Conservation (phyloP, 768 basidiomycete genomes). For the Heimioporus sp. region DNA sequence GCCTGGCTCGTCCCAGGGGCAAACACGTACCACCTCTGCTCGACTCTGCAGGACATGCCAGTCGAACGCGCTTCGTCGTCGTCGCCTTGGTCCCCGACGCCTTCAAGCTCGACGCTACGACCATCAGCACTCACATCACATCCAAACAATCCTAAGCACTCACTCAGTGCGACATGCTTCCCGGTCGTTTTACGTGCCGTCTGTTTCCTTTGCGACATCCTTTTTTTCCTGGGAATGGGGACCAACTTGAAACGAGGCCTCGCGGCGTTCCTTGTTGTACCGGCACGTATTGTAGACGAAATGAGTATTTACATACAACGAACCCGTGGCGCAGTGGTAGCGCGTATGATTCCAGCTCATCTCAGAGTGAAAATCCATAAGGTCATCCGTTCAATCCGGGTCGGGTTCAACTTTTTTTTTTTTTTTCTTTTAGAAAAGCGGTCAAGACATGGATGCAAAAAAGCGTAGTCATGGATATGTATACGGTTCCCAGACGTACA, state of each 20-base stretch:
- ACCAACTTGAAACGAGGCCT: no score
- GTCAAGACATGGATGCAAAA: slow-evolving; percentile 1
- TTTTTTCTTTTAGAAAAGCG: not conserved
- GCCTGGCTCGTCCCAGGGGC: no score
- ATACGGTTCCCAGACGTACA: slow-evolving; percentile 6
- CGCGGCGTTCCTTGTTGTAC: no score
- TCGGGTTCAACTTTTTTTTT: slow-evolving; percentile 35
- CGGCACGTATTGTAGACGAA: no score
- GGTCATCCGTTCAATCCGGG: slow-evolving; percentile 49
- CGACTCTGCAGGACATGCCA: no score
- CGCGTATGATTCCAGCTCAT: slow-evolving; percentile 38
- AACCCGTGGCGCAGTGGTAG: slow-evolving; percentile 41
- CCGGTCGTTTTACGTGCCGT: slow-evolving; percentile 23
- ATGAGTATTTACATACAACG: not conserved
- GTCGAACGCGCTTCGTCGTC: no score
- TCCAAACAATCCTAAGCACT: not conserved
- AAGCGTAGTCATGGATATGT: slow-evolving; percentile 1
- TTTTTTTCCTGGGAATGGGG: not conserved
- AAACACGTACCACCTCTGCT: no score
- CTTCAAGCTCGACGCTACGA: no score
- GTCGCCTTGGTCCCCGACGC: no score
- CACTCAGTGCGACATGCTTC: slow-evolving; percentile 3
- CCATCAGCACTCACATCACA: no score
- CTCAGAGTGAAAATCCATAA: slow-evolving; percentile 31
- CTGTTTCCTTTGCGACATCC: slow-evolving; percentile 10